phyloP scores from a whole-genome alignment of 495 filamentous ascomycete genomes.

The Penicillium silybi region DNA sequence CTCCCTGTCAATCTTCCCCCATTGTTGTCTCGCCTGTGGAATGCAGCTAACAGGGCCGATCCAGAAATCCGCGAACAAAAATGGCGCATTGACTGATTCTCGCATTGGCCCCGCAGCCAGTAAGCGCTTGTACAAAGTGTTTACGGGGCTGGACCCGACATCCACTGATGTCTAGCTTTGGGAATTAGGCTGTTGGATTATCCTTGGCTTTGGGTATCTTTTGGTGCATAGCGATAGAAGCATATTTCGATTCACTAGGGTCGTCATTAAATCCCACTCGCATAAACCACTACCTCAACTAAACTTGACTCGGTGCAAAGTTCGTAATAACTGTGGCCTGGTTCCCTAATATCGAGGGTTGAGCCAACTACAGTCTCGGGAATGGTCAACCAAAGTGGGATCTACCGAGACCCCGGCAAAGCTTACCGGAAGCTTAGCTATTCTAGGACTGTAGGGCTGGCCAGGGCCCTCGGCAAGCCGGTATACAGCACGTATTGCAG shows the following conservation, averaged over 20 bases:
- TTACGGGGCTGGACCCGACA: slow-evolving; percentile 61
- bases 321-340: neutral
- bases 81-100: slow-evolving; percentile 61
- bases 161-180: slow-evolving; percentile 61
- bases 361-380: neutral
- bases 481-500: neutral
- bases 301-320: neutral
- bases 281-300: neutral
- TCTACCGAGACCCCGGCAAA: neutral
- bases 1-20: neutral
- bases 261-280: neutral
- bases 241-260: neutral
- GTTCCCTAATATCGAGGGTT: neutral
- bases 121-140: slow-evolving; percentile 67
- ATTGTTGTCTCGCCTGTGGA: neutral
- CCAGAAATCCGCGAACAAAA: slow-evolving; percentile 63
- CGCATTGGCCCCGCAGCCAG: slow-evolving; percentile 69
- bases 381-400: neutral
- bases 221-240: neutral
- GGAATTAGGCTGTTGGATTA: neutral
- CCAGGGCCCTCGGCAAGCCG: neutral
- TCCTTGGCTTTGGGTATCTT: neutral
- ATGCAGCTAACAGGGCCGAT: slow-evolving; percentile 5
- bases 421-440: neutral
- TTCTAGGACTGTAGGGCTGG: neutral